Evolutionary conservation across 441 rosid species (phyloP), one percentile per base, ranked within the genome.

Genomic region (Theobroma grandiflorum): DNA sequence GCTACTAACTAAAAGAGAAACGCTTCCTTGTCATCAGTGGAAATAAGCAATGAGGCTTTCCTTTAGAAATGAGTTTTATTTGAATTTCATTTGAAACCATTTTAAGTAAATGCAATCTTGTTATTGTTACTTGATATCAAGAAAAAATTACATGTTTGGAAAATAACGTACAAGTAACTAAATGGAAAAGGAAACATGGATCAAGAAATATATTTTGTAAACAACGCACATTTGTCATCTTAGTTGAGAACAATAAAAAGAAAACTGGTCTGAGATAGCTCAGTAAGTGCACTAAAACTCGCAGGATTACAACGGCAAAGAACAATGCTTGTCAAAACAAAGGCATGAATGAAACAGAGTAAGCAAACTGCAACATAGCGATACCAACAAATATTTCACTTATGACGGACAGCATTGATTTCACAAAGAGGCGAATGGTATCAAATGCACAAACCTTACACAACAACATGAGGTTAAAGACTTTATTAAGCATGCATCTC

Each of bases 401-500:
- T n/a, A 33, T 67, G 35, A 40, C 40, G n/a, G 15, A 70, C 58
- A 26, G 10, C 4, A 70, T 4, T 15, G 6, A 70, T 70, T 15
- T 31, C 49, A 49, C 42, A 26, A 33, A 70, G 42, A 31, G n/a
- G 59, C 16, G 58, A 47, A 26, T 15, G 38, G 58, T 26, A 49
- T 49, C 20, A 70, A 70, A 70, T 47, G 42, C 58, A 47, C 49
- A 42, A 45, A 70, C 57, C n/a, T 69, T 43, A 45, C 73, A 6
- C 57, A 35, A 26, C 15, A 70, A 3, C 49, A 47, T 31, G 22
- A 12, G 40, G 57, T 50, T 71, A 71, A 70, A 8, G 38, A 49
- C 58, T 47, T 49, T 4, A 20, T 70, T 70, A 47, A 15, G 58
- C 58, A 15, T 47, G 40, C 74, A 47, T 47, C 58, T 26, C 40